phyloP scores from a whole-genome alignment of 345 rosid species.

The Trapa bicornis region DNA sequence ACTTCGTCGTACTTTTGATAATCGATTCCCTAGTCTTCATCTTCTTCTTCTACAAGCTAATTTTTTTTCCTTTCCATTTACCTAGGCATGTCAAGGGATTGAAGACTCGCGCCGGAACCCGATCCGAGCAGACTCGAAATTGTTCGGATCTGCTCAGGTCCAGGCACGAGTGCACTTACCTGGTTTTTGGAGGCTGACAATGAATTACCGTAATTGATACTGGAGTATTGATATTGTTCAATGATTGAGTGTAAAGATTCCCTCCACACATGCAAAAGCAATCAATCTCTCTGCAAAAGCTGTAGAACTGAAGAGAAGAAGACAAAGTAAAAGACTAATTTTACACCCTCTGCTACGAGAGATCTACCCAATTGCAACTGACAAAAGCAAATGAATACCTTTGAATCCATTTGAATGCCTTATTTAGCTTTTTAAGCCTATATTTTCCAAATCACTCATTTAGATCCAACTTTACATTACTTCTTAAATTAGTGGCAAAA shows the following conservation, averaged over 20 bases:
- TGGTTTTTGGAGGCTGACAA: too few species aligned
- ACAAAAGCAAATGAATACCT: slow-evolving; percentile 21
- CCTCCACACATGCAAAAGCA: slow-evolving; percentile 88
- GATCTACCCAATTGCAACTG: not conserved
- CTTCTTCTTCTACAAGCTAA: slow-evolving; percentile 37
- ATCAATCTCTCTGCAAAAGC: slow-evolving; percentile 70
- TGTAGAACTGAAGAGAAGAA: slow-evolving; percentile 39
- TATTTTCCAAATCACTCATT: too few species aligned
- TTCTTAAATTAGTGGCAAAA: too few species aligned
- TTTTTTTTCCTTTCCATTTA: slow-evolving; percentile 45
- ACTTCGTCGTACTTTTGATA: not conserved
- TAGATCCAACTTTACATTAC: too few species aligned
- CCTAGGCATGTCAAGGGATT: slow-evolving; percentile 12
- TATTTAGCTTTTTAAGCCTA: slow-evolving; percentile 46
- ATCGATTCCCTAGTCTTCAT: not conserved
- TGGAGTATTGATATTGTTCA: too few species aligned
- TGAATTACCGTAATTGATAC: too few species aligned
- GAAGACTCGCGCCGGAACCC: too few species aligned
- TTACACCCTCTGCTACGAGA: not conserved
- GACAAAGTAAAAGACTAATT: not conserved
- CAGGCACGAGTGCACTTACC: too few species aligned
- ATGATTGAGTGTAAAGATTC: slow-evolving; percentile 4
- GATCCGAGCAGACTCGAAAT: too few species aligned
- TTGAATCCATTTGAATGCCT: slow-evolving; percentile 70
- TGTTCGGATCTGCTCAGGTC: too few species aligned